Percentiles rank a stretch among this genome's conserved stretches.
Evolutionary conservation across 345 rosid genomes (phyloP).

Genomic region (Aquilaria yunnanensis): DNA sequence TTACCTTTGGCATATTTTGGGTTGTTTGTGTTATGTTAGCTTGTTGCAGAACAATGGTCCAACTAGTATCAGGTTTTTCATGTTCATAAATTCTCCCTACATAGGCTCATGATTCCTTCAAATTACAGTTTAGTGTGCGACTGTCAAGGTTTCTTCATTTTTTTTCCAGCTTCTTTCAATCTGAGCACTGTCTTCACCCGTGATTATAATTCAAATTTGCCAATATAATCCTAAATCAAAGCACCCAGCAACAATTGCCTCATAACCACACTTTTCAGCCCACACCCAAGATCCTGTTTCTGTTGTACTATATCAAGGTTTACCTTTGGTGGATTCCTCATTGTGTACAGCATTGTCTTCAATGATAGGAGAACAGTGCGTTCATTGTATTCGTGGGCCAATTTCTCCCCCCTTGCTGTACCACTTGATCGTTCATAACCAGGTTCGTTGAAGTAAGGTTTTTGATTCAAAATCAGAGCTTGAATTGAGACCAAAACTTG

Average conservation of each 20-base stretch:
- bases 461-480: slow-evolving; percentile 75
- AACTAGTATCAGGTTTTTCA: too few relatives aligned
- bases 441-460: slow-evolving; percentile 92
- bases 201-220: not conserved
- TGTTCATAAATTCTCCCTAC: too few relatives aligned
- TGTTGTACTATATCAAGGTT: not conserved
- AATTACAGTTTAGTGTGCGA: too few relatives aligned
- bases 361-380: slow-evolving; percentile 50
- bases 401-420: slow-evolving; percentile 38
- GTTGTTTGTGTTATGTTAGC: too few relatives aligned
- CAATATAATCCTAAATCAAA: not conserved
- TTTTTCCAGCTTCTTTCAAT: too few relatives aligned
- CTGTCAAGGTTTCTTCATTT: too few relatives aligned
- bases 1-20: too few relatives aligned
- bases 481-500: slow-evolving; percentile 97
- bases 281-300: not conserved
- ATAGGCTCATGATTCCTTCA: too few relatives aligned
- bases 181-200: too few relatives aligned
- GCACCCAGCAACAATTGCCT: not conserved
- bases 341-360: slow-evolving; percentile 60
- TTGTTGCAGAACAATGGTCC: too few relatives aligned
- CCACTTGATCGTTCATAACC: slow-evolving; percentile 45
- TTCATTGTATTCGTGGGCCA: slow-evolving; percentile 60
- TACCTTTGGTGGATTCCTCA: slow-evolving; percentile 92
- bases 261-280: not conserved